Evolutionary conservation across 257 asterid species (phyloP).

Genomic region (Nicotiana benthamiana): DNA sequence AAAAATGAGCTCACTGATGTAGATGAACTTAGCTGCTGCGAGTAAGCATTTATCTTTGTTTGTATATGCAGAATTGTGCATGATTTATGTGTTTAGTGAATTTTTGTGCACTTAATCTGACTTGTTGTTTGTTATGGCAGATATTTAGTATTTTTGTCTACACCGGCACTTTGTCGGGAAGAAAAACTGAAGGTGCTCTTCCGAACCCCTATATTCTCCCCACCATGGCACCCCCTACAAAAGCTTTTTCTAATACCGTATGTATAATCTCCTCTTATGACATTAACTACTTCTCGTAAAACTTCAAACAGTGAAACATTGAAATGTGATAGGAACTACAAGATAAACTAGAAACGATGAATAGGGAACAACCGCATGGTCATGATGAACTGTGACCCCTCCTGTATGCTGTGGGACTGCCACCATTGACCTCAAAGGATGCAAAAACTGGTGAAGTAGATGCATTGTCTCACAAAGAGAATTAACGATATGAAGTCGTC

Average conservation of each 20-base stretch:
- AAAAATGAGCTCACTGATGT: constrained; percentile 71
- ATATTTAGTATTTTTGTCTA: constrained; percentile 62
- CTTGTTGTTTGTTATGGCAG: constrained; percentile 32
- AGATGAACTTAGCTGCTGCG: constrained; percentile 99
- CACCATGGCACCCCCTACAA: neutral
- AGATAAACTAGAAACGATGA: constrained; percentile 52
- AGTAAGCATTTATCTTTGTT: constrained; percentile 43
- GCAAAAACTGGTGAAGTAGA: neutral
- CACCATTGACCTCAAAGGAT: neutral
- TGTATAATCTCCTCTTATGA: neutral
- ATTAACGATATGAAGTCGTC: neutral
- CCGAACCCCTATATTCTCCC: neutral
- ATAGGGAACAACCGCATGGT: constrained; percentile 45
- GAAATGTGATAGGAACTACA: constrained; percentile 54
- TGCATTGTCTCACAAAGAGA: neutral
- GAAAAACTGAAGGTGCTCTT: constrained; percentile 59
- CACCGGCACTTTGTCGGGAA: constrained; percentile 82
- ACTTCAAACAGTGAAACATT: neutral
- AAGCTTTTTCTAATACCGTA: neutral
- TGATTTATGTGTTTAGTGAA: neutral
- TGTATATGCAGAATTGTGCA: neutral
- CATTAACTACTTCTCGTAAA: neutral
- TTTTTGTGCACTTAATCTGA: constrained; percentile 9
- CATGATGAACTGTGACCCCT: constrained; percentile 72
- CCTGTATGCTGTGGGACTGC: neutral